These are phyloP conservation scores for Filobasidium wieringae DNA, from an alignment of 768 basidiomycete genomes.

Conservation along the genomic window DNA sequence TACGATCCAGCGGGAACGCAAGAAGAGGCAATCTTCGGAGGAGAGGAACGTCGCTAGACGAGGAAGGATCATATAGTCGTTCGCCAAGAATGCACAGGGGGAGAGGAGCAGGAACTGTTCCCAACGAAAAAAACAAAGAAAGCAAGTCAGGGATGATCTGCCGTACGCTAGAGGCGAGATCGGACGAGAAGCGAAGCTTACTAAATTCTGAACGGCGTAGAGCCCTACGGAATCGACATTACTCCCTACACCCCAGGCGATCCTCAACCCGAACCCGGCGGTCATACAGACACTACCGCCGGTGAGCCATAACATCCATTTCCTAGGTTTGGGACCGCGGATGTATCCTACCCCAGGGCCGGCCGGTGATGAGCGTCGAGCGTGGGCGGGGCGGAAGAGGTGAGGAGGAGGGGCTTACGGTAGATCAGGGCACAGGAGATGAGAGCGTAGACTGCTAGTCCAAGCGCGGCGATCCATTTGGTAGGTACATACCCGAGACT, in stretches of 20 bases:
- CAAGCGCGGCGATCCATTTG: background rate
- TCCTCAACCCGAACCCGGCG: slow-evolving; percentile 29
- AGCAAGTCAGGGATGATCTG: background rate
- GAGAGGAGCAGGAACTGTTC: slow-evolving; percentile 27
- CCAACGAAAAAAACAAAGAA: background rate
- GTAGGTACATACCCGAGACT: slow-evolving; percentile 5
- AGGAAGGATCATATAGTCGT: slow-evolving; percentile 36
- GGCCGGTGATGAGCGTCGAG: background rate
- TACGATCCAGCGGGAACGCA: slow-evolving; percentile 26
- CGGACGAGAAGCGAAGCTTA: background rate
- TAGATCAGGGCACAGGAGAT: background rate
- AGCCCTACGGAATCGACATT: slow-evolving; percentile 27
- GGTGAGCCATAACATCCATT: slow-evolving; percentile 1
- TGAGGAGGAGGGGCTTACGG: background rate
- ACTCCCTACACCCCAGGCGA: slow-evolving; percentile 18
- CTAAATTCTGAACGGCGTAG: slow-evolving; percentile 31
- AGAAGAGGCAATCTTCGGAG: slow-evolving; percentile 23
- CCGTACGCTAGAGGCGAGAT: background rate
- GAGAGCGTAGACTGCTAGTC: background rate
- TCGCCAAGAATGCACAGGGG: slow-evolving; percentile 37
- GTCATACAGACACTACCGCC: slow-evolving; percentile 16
- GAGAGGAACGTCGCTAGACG: slow-evolving; percentile 27
- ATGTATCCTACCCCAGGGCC: background rate
- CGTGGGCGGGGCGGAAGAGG: background rate
- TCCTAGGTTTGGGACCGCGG: background rate